Evolutionary conservation across 495 filamentous ascomycete genomes (phyloP), one percentile per base, ranked within the genome.

Genomic region (Xylaria cubensis): DNA sequence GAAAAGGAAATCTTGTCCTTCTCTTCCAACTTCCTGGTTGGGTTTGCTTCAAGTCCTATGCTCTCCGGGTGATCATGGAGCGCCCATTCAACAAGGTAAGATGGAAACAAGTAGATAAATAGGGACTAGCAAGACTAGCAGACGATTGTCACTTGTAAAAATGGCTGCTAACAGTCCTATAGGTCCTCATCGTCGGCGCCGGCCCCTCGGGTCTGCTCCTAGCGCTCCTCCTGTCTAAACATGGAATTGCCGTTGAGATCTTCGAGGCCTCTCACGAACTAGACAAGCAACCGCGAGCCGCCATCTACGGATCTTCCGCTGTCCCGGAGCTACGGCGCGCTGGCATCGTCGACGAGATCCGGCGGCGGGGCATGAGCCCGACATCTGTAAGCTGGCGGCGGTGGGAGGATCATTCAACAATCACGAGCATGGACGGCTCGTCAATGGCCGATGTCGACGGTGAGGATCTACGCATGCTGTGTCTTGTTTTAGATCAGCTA

Each of bases 121-220:
- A 56, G 64, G 9, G 48, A 24, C 4, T 42, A 26, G 29, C 19
- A 12, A 17, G 17, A 29, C 34, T 3, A 9, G 48, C 9, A 17
- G 4, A 7, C n/a, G 13, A n/a, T 39, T 34, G 13, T 15, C 26
- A 39, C 21, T 71, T 70, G 44, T 67, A 53, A 62, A 13, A 12
- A 53, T 36, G 6, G 32, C 53, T 50, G 36, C 29, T 46, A 41
- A 62, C 3, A 71, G 46, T 64, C 29, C 12, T 24, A 17, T 39
- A 83, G 81, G 76, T 83, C 44, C 21, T 81, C 46, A 78, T 90
- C 42, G 88, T 89, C 6, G 87, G 88, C 36, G 88, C 88, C 15
- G 88, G 87, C 2, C 88, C 88, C 3, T 86, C 87, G 0, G 86
- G 88, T 26, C 84, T 90, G 4, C 83, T 90, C 15, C 84, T 90